phyloP scores from a whole-genome alignment of 371 early-diverging fungal genomes.

The Blastocladiella emersonii region DNA sequence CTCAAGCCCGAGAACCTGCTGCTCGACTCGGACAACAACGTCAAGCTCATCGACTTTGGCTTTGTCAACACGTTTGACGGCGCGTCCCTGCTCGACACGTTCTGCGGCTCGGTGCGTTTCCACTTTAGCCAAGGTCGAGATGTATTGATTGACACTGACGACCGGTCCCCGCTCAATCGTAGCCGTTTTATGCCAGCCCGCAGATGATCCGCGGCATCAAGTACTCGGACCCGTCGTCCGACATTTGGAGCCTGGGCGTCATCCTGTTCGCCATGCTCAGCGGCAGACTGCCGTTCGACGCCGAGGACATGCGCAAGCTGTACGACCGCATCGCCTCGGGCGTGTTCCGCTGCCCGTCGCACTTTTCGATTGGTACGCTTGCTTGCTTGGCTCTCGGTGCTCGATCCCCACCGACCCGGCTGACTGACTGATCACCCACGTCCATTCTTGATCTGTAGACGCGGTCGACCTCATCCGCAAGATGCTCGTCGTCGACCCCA shows the following conservation, averaged over 20 bases:
- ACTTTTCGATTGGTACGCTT: constrained; percentile 24
- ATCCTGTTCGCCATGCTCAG: constrained; percentile 55
- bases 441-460: constrained; percentile 7
- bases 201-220: constrained; percentile 60
- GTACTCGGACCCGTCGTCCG: constrained; percentile 59
- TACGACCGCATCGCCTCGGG: constrained; percentile 46
- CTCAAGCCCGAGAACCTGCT: constrained; percentile 90
- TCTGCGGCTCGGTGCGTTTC: constrained; percentile 63
- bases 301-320: constrained; percentile 33
- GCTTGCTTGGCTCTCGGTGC: constrained; percentile 8
- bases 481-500: constrained; percentile 34
- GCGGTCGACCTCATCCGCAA: constrained; percentile 34
- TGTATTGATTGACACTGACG: no score
- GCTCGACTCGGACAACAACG: constrained; percentile 70
- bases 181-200: constrained; percentile 77
- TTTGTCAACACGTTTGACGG: constrained; percentile 81
- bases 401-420: background rate
- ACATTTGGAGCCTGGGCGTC: constrained; percentile 68
- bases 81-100: constrained; percentile 55
- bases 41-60: constrained; percentile 95
- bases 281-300: constrained; percentile 69
- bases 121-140: no score
- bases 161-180: background rate
- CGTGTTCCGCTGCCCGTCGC: constrained; percentile 32
- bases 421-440: background rate